phyloP scores from a whole-genome alignment of 2,329 filamentous ascomycete species.

The Pseudocercospora pini-densiflorae region DNA sequence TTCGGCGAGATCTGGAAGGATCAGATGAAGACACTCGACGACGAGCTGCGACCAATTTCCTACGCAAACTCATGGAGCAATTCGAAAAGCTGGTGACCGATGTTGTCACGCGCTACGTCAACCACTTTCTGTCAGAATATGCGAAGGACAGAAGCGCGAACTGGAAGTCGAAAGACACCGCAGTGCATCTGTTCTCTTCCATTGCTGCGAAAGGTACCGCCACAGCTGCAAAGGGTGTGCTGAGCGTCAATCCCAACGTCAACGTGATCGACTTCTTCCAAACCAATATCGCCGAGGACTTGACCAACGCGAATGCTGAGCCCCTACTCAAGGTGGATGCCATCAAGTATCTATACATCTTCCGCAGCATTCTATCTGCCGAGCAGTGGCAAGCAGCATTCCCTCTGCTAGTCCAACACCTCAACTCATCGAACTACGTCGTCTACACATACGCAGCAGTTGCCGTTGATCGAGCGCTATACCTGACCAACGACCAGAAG shows the following conservation, averaged over 20 bases:
- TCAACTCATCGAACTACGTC: constrained; percentile 89
- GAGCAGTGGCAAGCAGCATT: constrained; percentile 92
- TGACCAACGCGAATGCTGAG: constrained; percentile 73
- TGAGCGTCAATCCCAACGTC: constrained; percentile 75
- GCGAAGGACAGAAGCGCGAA: constrained; percentile 69
- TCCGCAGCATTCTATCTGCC: constrained; percentile 91
- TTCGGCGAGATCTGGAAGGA: constrained; percentile 90
- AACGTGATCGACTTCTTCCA: constrained; percentile 96
- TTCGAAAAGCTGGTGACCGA: constrained; percentile 84
- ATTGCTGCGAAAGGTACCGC: constrained; percentile 90
- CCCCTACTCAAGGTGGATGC: constrained; percentile 95
- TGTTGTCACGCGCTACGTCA: constrained; percentile 86
- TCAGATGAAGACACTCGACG: constrained; percentile 94
- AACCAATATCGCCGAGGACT: constrained; percentile 85
- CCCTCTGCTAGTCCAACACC: constrained; percentile 85
- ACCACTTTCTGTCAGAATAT: constrained; percentile 78
- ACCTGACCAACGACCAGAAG: constrained; percentile 75
- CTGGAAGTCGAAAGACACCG: constrained; percentile 98
- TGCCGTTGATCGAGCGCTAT: constrained; percentile 90
- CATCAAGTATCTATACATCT: constrained; percentile 97
- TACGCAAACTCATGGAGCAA: constrained; percentile 84
- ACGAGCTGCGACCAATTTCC: constrained; percentile 91
- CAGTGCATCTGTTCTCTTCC: constrained; percentile 94
- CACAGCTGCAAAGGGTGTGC: constrained; percentile 86
- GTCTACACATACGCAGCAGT: constrained; percentile 98